Evolutionary conservation across 2,329 filamentous ascomycete species (phyloP), one percentile per base, ranked within the genome.

Genomic region (Pseudogymnoascus sp.): DNA sequence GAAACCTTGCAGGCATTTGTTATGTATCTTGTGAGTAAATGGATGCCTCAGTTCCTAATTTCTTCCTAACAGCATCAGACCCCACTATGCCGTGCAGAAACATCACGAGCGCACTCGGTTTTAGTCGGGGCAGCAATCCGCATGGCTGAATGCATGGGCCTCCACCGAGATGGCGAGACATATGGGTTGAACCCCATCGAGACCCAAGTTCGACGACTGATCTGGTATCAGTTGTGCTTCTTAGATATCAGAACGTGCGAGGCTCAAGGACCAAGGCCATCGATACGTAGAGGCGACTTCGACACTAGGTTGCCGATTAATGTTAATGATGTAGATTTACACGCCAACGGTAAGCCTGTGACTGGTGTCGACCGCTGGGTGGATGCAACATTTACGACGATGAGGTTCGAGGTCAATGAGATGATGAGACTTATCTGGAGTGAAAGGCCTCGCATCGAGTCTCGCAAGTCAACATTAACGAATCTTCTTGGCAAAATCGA

Each of bases 161-260:
- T 92, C 16, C 87, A 92, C 70, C 82, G 87, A 7, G 89, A 92
- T 66, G 87, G 87, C 14, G 81, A 84, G 45, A 79, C 81, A 8
- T 91, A 89, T 69, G 84, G 83, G 1, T 80, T 88, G 63, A 83
- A 80, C 2, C 81, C 88, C 0, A 75, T 91, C 2, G 88, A 92
- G 68, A 86, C 85, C 0, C 88, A 92, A 61, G 79, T 91, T 2
- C 83, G 89, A 11, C 83, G 89, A 4, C 76, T 91, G 40, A 79
- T 91, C 35, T 92, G 89, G 89, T 87, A 91, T 71, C 88, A 92
- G 69, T 79, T 93, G 18, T 91, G 88, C 73, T 90, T 90, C 71
- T 79, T 93, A 7, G 89, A 92, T 71, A 82, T 91, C 63, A 81
- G 88, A 40, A 91, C 88, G 0, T 89, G 85, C 69, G 89, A 92